These are phyloP conservation scores for Neocatenulostroma microsporum DNA, from an alignment of 2,329 filamentous ascomycete genomes.

Conservation along the genomic window DNA sequence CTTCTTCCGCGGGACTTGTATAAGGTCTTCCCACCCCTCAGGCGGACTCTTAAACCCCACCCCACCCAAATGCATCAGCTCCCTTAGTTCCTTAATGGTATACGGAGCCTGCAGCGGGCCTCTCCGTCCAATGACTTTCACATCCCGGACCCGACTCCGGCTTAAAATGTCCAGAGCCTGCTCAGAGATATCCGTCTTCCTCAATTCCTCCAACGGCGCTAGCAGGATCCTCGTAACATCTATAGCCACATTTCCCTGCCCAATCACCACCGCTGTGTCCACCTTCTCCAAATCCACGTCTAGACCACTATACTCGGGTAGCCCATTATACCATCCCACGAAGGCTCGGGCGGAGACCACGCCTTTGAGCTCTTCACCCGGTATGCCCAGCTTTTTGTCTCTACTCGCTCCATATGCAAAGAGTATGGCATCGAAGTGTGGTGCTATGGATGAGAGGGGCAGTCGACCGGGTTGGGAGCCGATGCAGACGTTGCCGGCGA, in stretches of 20 bases:
- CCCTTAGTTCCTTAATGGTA: conserved; percentile 88
- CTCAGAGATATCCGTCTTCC: conserved; percentile 81
- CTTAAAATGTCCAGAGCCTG: conserved; percentile 68
- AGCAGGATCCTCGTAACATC: conserved; percentile 87
- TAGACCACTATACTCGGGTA: conserved; percentile 70
- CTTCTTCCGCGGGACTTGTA: conserved; percentile 51
- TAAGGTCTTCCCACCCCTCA: conserved; percentile 25
- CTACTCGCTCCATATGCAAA: conserved; percentile 88
- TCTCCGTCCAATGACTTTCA: conserved; percentile 80
- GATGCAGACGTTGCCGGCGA: conserved; percentile 80
- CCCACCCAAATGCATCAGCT: conserved; percentile 68
- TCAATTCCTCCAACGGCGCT: conserved; percentile 62
- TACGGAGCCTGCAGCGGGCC: conserved; percentile 81
- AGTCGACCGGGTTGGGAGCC: conserved; percentile 50
- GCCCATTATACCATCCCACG: conserved; percentile 97
- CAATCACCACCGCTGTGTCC: conserved; percentile 80
- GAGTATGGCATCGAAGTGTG: conserved; percentile 84
- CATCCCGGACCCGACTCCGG: conserved; percentile 65
- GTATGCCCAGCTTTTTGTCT: conserved; percentile 70
- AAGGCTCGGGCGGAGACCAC: conserved; percentile 87
- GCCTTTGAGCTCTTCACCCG: conserved; percentile 68
- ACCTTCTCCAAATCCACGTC: conserved; percentile 65
- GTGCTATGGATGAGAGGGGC: conserved; percentile 59
- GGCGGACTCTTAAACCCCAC: conserved; percentile 60
- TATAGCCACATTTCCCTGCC: conserved; percentile 91